Base-by-base conservation (phyloP, 2,329 filamentous ascomycete genomes). In the Aspergillus pseudoglaucus region DNA sequence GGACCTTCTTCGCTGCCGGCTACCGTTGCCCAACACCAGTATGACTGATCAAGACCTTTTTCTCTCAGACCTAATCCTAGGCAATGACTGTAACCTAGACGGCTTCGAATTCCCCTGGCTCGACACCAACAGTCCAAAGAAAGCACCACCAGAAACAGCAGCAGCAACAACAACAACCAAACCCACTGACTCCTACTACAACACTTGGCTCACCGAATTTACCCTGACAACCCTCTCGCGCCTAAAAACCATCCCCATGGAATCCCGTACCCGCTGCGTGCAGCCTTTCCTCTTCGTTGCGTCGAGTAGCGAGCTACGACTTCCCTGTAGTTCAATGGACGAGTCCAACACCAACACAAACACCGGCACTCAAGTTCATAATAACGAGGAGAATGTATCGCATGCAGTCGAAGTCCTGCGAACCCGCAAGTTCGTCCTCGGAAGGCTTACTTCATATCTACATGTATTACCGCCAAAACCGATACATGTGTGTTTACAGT, bases 211-310 rank as follows among this genome's bases (percentile, higher is more conserved):
- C 37, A 76, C 75, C 33, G 70, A 72, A 23, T 74, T 78, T 46
- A 73, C 77, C 6, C 60, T 78, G 47, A 75, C 75, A 52, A 77
- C 74, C 32, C 67, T 80, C 40, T 67, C 70, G 20, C 67, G 71
- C 25, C 65, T 80, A 10, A 73, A 75, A 53, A 68, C 71, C 3
- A 67, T 81, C 8, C 74, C 77, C 0, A 62, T 75, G 4, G 74
- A 75, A 46, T 80, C 77, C 14, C 75, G 76, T 42, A 78, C 77
- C 1, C 70, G 75, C 51, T 77, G 75, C 47, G 69, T 78, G 9
- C 76, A 80, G 52, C 77, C 76, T 2, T 72, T 80, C 45, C 58
- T 80, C 17, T 67, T 80, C 3, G 73, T 79, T 17, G 71, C 74
- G 1, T 68, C 73, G 12, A 73, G 71, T 8, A 76, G 73, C 43